A percentile compares a stretch with the other conserved stretches of the same genome.
Evolutionary conservation across 306 rosid species (phyloP).

Genomic region (Hylodesmum podocarpum): DNA sequence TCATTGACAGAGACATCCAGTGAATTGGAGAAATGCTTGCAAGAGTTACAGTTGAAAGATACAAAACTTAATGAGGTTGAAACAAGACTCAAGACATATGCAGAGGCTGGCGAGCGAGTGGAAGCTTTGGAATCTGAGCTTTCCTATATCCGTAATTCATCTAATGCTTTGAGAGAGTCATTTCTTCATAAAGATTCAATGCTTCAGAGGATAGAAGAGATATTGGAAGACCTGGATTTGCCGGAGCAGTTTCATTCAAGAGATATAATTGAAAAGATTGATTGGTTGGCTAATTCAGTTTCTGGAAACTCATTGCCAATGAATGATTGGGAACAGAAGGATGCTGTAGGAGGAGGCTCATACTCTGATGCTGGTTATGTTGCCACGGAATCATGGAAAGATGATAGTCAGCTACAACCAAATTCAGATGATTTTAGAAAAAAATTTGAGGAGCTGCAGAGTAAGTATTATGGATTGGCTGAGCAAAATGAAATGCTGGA

Average conservation of each 20-base stretch:
- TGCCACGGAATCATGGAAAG: conserved; percentile 75
- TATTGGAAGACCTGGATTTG: conserved; percentile 89
- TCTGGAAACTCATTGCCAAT: conserved; percentile 54
- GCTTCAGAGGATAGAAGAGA: conserved; percentile 98
- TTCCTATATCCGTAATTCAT: conserved; percentile 95
- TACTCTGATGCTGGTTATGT: conserved; percentile 79
- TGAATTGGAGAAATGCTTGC: conserved; percentile 81
- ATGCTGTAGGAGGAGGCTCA: conserved; percentile 60
- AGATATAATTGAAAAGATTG: conserved; percentile 88
- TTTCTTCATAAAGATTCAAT: conserved; percentile 95
- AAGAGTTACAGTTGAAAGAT: conserved; percentile 78
- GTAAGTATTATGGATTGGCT: conserved; percentile 76
- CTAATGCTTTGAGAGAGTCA: conserved; percentile 94
- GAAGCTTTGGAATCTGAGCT: conserved; percentile 98
- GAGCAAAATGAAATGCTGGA: conserved; percentile 99
- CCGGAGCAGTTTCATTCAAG: conserved; percentile 97
- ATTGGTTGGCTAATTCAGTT: conserved; percentile 89
- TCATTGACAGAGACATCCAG: conserved; percentile 74
- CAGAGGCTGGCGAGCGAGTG: conserved; percentile 93
- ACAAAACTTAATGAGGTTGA: conserved; percentile 73
- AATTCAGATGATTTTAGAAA: conserved; percentile 62
- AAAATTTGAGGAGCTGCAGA: conserved; percentile 77
- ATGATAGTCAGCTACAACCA: conserved; percentile 59
- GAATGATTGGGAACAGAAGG: conserved; percentile 81
- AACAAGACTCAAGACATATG: conserved; percentile 71